Conservation (phyloP, 2,329 filamentous ascomycete genomes). For the Alternaria sp. region DNA sequence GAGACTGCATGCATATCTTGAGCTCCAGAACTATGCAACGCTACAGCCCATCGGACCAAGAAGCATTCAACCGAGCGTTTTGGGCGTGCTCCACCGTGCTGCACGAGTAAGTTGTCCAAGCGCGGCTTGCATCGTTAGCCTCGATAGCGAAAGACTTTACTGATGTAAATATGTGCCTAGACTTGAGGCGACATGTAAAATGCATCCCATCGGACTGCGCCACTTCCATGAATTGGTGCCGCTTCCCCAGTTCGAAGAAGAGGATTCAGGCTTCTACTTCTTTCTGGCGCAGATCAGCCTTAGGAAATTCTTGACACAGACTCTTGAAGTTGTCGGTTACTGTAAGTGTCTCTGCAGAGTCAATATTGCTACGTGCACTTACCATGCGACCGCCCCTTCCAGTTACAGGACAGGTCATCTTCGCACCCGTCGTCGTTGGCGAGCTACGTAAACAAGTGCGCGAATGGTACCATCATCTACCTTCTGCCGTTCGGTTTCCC, state of each 20-base stretch:
- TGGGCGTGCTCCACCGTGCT: slow-evolving; percentile 35
- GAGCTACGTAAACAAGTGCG: slow-evolving; percentile 33
- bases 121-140: neutral
- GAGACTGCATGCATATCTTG: slow-evolving; percentile 29
- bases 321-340: slow-evolving; percentile 37
- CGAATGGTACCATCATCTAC: slow-evolving; percentile 38
- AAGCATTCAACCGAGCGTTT: slow-evolving; percentile 35
- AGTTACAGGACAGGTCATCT: slow-evolving; percentile 30
- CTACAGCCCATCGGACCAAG: slow-evolving; percentile 23
- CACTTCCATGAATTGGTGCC: slow-evolving; percentile 39
- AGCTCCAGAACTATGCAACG: slow-evolving; percentile 25
- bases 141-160: neutral
- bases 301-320: slow-evolving; percentile 35
- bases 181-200: slow-evolving; percentile 37
- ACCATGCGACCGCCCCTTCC: neutral
- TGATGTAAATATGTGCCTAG: neutral
- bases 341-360: neutral
- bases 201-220: slow-evolving; percentile 36
- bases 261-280: slow-evolving; percentile 36
- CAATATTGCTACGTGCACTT: neutral
- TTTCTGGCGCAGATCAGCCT: slow-evolving; percentile 38
- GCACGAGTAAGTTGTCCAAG: slow-evolving; percentile 20
- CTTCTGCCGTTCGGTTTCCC: slow-evolving; percentile 29
- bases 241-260: slow-evolving; percentile 33
- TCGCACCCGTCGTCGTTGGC: slow-evolving; percentile 31